Evolutionary conservation across 1,284 basidiomycete species (phyloP), one percentile per base, ranked within the genome.

Genomic region (Grifola frondosa): DNA sequence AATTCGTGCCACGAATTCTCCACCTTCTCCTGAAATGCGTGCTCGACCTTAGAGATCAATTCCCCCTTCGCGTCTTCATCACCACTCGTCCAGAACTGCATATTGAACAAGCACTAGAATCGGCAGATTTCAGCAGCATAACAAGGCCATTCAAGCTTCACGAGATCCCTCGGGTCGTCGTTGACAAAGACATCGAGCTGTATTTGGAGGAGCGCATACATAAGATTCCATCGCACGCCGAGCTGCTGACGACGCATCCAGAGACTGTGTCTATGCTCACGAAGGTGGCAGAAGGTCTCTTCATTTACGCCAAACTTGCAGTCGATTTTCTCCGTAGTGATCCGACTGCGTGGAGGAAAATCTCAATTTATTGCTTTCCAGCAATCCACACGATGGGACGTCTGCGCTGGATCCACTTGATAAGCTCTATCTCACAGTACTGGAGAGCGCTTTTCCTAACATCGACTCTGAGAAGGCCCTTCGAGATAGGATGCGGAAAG

Each of bases 61-160:
- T 42, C 20, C 45, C 43, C 20, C 26, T 56, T 11, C 46, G 49
- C 5, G 31, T 56, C 33, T 36, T 56, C 17, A 42, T 56, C 35
- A 51, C 52, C 7, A 42, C 49, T 1, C 44, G 52, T 11, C 52
- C 52, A 11, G 46, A 44, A 17, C 32, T 29, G 3, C 23, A 49
- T 9, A 38, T 50, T 19, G 32, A 46, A 6, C n/a, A 31, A 8
- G 24, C 31, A 6, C 37, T 54, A 7, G 16, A 13, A 28, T 31
- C 37, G 13, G 15, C n/a, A 10, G 25, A 23, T 8, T 31, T 49
- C 8, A 25, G 35, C 6, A 30, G 31, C n/a, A 31, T 44, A 15
- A 40, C 42, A 7, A 30, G 35, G 23, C 21, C 26, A 3, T 39
- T 43, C 34, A 34, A 37, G 30, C 42, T 54, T 20, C 37, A 49